Conservation (phyloP, 495 filamentous ascomycete genomes). For the Tetracladium marchalianum region DNA sequence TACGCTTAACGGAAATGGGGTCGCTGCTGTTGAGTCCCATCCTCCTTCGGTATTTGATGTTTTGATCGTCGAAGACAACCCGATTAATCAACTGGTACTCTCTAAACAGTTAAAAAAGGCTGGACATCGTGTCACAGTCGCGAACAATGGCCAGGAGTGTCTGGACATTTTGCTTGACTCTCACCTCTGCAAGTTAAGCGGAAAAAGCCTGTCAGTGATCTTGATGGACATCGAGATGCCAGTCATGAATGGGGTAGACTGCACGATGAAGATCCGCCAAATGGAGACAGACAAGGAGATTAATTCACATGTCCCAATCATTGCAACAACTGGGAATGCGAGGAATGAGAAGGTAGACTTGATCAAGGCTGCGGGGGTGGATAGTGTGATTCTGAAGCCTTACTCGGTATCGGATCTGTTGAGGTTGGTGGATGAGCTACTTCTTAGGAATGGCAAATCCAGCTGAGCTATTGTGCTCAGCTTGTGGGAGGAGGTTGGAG, state of each 20-base stretch:
- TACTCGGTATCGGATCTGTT: no score
- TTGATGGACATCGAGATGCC: conserved; percentile 87
- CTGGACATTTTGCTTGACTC: conserved; percentile 41
- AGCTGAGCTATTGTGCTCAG: no score
- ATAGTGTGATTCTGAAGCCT: background rate
- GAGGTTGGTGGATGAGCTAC: no score
- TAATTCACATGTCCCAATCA: conserved; percentile 56
- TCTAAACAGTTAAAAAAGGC: conserved; percentile 50
- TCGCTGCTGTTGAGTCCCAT: background rate
- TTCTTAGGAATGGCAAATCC: no score
- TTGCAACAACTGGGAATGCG: conserved; percentile 75
- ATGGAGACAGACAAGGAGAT: conserved; percentile 41
- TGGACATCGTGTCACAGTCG: conserved; percentile 55
- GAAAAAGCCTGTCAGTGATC: conserved; percentile 48
- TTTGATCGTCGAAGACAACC: conserved; percentile 40
- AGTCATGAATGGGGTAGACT: conserved; percentile 71
- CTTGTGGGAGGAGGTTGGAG: no score
- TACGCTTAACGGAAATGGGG: no score
- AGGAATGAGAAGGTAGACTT: conserved; percentile 52
- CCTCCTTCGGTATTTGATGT: conserved; percentile 13
- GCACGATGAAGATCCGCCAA: conserved; percentile 55
- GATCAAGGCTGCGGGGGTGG: conserved; percentile 34
- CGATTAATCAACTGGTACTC: conserved; percentile 64
- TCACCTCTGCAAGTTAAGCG: conserved; percentile 6
- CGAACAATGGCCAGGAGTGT: conserved; percentile 69